Conservation (phyloP, 2,329 filamentous ascomycete species). For the Thielaviopsis euricoi region DNA sequence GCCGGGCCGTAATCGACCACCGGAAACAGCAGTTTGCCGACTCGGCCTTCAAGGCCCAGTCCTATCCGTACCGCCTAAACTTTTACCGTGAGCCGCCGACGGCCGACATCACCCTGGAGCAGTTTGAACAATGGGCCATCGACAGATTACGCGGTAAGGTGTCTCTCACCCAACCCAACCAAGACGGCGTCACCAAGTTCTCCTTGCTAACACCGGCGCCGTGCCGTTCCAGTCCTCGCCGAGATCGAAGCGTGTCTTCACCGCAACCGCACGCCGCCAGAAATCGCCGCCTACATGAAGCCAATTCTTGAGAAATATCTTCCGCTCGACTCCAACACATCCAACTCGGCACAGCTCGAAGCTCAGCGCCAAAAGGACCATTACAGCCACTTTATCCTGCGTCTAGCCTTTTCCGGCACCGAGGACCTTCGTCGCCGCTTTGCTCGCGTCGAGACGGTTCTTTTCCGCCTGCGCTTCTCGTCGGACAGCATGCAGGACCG, state of each 20-base stretch:
- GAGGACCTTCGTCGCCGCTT: constrained; percentile 83
- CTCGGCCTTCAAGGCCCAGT: constrained; percentile 56
- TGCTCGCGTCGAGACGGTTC: constrained; percentile 67
- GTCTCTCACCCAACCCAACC: neutral
- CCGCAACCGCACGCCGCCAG: constrained; percentile 70
- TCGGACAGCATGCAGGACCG: constrained; percentile 61
- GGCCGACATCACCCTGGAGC: constrained; percentile 84
- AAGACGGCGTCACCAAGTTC: neutral
- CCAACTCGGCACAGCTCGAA: constrained; percentile 39
- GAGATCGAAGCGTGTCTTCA: constrained; percentile 91
- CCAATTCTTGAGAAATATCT: constrained; percentile 77
- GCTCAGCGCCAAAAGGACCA: constrained; percentile 84
- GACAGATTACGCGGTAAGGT: constrained; percentile 61
- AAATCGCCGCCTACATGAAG: constrained; percentile 71
- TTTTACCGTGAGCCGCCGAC: constrained; percentile 82
- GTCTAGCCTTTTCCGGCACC: constrained; percentile 79
- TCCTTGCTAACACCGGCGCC: neutral
- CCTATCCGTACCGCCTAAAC: constrained; percentile 77
- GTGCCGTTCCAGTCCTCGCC: constrained; percentile 45
- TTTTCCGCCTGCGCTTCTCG: constrained; percentile 71
- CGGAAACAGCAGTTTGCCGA: constrained; percentile 78
- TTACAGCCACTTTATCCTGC: constrained; percentile 93
- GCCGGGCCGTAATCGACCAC: constrained; percentile 58
- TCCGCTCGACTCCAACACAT: constrained; percentile 61
- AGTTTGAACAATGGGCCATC: constrained; percentile 99